Evolutionary conservation across 176 grass and related monocot species (phyloP), one percentile per base, ranked within the genome.

Genomic region (Cenchrus fungigraminus): DNA sequence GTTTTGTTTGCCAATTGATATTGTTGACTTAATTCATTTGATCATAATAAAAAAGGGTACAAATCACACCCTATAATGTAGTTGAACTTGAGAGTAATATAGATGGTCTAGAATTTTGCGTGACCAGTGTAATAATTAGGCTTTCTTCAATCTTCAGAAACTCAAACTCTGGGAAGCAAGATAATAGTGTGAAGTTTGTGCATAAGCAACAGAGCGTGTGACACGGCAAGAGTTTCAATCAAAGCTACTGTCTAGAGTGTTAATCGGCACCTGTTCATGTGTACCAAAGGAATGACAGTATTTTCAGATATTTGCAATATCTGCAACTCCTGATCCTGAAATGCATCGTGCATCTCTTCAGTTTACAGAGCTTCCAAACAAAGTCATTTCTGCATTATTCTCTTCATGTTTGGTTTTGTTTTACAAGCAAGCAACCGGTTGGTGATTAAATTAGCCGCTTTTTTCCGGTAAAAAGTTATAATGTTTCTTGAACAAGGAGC

Each of bases 21-120:
- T 1, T 7, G 4, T 54, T 76, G 75, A 85, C 63, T 56, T 85
- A 62, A 82, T 71, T 85, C 10, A 8, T 71, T 85, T 0, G 47
- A 53, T 53, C 12, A 61, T 54, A 40, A 40, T 40, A 40, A 40
- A 46, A 46, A 46, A 46, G 45, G 49, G 43, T 57, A 9, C 12
- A 13, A 57, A 73, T 45, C 71, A 42, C 7, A 79, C 10, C 25
- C 15, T 69, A 15, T 79, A 67, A 11, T 68, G 14, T 72, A 65
- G 73, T 28, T 28, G 59, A 28, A 62, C 2, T 10, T 5, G 20
- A 79, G 49, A 73, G 63, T 60, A 50, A 16, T n/a, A 15, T 49
- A 73, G 42, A 5, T 58, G 49, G 37, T 25, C 25, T 78, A 61
- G 32, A 78, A 6, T 64, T 43, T 32, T 67, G 78, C 80, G 10